phyloP scores from a whole-genome alignment of 1,284 basidiomycete genomes.

The Cutaneotrichosporon sp. region DNA sequence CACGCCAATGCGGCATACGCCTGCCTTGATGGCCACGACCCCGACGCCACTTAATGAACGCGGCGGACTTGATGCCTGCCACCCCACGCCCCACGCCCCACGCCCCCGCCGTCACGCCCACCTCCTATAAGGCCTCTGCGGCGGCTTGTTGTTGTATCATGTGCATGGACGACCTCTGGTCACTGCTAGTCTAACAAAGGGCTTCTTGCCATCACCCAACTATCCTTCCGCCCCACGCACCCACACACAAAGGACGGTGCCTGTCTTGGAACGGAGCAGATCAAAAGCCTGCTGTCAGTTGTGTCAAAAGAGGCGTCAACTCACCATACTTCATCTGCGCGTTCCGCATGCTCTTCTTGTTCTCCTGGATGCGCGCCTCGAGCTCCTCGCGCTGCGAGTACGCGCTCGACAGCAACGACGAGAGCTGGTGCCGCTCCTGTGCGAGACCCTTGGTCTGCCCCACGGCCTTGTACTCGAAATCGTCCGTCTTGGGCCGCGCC shows the following conservation, averaged over 20 bases:
- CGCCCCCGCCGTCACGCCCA: not conserved
- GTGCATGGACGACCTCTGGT: not conserved
- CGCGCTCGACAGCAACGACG: constrained; percentile 46
- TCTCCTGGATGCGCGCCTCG: constrained; percentile 48
- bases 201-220: too few species aligned
- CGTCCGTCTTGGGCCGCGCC: constrained; percentile 40
- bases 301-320: too few species aligned
- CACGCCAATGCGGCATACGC: not conserved
- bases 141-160: not conserved
- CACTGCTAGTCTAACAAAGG: too few species aligned
- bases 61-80: not conserved
- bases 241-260: too few species aligned
- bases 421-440: constrained; percentile 51
- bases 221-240: too few species aligned
- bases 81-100: too few species aligned
- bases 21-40: not conserved
- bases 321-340: constrained; percentile 49
- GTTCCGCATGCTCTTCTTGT: constrained; percentile 50
- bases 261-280: not conserved
- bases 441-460: constrained; percentile 53
- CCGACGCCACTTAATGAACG: too few species aligned
- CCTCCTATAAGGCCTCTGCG: not conserved
- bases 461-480: constrained; percentile 47
- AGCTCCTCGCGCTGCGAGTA: constrained; percentile 45
- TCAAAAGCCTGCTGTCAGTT: constrained; percentile 7